Percentiles rank a stretch among this genome's conserved stretches.
These are phyloP conservation scores for Lophiotrema nucula DNA, from an alignment of 495 filamentous ascomycete genomes.

Conservation along the genomic window DNA sequence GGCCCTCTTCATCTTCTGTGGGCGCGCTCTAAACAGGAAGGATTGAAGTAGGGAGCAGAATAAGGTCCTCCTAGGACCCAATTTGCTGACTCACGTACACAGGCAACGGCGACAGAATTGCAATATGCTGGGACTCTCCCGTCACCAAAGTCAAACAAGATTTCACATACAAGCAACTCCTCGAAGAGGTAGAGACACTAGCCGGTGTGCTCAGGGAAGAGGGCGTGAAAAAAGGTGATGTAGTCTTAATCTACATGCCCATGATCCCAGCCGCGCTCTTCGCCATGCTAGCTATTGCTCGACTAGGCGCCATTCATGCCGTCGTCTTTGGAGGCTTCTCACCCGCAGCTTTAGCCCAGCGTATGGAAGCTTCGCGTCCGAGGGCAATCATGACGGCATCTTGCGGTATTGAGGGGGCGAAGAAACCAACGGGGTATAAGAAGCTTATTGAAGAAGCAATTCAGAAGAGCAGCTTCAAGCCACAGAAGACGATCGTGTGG, in stretches of 20 bases:
- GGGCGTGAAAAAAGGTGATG: conserved; percentile 81
- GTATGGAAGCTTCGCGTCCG: conserved; percentile 79
- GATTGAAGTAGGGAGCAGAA: not conserved
- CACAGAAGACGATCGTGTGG: conserved; percentile 67
- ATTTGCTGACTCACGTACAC: conserved; percentile 46
- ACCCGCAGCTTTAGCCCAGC: conserved; percentile 74
- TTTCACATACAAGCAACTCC: conserved; percentile 70
- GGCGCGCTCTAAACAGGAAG: not conserved
- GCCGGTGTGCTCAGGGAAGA: conserved; percentile 81
- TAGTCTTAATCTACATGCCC: conserved; percentile 95
- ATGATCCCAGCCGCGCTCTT: conserved; percentile 91
- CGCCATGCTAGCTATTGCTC: conserved; percentile 75
- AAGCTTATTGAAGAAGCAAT: conserved; percentile 57
- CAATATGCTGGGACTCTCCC: conserved; percentile 86
- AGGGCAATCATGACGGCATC: conserved; percentile 80
- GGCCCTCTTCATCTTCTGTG: not conserved
- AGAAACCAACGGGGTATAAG: conserved; percentile 70
- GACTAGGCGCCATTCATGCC: conserved; percentile 83
- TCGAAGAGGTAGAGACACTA: conserved; percentile 79
- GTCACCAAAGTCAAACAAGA: conserved; percentile 72
- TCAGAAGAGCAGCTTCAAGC: conserved; percentile 39
- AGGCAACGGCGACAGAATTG: conserved; percentile 67
- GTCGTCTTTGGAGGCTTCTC: conserved; percentile 95
- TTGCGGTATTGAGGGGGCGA: conserved; percentile 86
- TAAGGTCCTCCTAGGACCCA: not conserved